Conservation (phyloP, 495 filamentous ascomycete genomes). For the Penicillium simplicissimum region DNA sequence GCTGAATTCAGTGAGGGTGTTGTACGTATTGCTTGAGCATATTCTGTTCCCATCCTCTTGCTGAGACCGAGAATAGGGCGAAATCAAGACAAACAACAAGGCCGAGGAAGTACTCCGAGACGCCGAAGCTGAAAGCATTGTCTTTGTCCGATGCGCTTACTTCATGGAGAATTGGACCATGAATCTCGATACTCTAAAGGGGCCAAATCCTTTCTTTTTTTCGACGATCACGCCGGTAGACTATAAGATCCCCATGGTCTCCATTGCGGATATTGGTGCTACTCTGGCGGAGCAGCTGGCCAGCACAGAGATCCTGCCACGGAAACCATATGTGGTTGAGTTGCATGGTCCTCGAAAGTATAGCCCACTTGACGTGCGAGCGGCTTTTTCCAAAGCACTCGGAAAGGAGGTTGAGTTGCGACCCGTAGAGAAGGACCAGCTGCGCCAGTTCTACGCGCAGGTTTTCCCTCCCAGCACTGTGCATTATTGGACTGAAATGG, state of each 20-base stretch:
- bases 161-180: conserved; percentile 12
- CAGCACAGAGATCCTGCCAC: background rate
- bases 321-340: background rate
- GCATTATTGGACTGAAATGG: conserved; percentile 8
- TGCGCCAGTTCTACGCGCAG: conserved; percentile 6
- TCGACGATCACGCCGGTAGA: conserved; percentile 4
- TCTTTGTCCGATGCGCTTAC: conserved; percentile 3
- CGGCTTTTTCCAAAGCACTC: background rate
- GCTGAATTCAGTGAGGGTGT: conserved; percentile 11
- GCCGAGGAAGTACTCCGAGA: conserved; percentile 1
- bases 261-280: background rate
- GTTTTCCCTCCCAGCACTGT: conserved; percentile 7
- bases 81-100: conserved; percentile 4
- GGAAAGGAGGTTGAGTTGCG: conserved; percentile 3
- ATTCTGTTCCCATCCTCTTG: background rate
- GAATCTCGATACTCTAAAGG: background rate
- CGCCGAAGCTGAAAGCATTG: conserved; percentile 1
- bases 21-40: background rate
- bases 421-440: background rate
- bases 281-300: background rate
- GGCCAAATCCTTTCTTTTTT: conserved; percentile 5
- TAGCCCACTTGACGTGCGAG: conserved; percentile 1
- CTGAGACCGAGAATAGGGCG: background rate
- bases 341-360: conserved; percentile 1
- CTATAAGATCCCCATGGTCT: conserved; percentile 1